A percentile compares a stretch with the other conserved stretches of the same genome.
Conservation (phyloP, 495 filamentous ascomycete species). For the Aspergillus mulundensis region DNA sequence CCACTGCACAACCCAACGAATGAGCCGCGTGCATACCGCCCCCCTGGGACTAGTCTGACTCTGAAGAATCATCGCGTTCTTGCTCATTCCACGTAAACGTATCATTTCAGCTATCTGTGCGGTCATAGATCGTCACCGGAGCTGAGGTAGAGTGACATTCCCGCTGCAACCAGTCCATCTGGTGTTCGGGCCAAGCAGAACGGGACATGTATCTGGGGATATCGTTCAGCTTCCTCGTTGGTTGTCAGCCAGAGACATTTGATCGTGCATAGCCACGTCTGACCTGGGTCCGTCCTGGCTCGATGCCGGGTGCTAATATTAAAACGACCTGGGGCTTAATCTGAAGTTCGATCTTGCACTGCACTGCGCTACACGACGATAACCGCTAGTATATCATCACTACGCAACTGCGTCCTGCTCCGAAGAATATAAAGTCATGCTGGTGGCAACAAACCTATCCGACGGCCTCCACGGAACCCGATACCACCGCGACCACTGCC, state of each 20-base stretch:
- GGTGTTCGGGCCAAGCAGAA: not conserved
- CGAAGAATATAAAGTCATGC: conserved; percentile 7
- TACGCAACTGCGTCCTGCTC: not conserved
- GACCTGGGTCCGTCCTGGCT: conserved; percentile 9
- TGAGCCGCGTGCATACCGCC: not conserved
- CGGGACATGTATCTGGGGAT: conserved; percentile 2
- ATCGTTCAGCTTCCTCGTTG: conserved; percentile 13
- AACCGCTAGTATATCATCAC: not conserved
- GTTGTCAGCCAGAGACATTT: conserved; percentile 12
- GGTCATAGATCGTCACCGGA: not conserved
- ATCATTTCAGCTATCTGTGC: conserved; percentile 4
- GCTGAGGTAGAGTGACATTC: not conserved
- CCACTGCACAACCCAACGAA: not conserved
- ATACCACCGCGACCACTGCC: not conserved
- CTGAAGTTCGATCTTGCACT: not conserved
- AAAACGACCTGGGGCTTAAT: not conserved
- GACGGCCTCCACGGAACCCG: conserved; percentile 1
- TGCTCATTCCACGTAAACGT: not conserved
- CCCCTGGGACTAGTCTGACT: not conserved
- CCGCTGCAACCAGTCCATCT: not conserved
- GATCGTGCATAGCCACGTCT: conserved; percentile 26
- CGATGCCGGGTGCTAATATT: conserved; percentile 1
- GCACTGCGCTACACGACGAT: not conserved
- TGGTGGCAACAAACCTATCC: not conserved
- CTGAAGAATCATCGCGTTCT: not conserved